Evolutionary conservation across 202 grass and related monocot species (phyloP).

Genomic region (Panicum hallii): DNA sequence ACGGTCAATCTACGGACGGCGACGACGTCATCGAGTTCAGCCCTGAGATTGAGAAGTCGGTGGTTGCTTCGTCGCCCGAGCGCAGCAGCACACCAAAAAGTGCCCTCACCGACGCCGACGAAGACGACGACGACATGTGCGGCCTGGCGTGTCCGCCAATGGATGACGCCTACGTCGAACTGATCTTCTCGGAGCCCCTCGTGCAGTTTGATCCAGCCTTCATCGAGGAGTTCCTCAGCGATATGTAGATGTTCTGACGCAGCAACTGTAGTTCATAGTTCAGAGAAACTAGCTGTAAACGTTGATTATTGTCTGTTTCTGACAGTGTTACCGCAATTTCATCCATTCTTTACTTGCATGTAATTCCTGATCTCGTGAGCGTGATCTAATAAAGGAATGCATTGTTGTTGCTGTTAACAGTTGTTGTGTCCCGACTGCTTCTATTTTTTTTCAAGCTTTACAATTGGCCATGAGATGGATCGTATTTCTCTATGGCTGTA

Average conservation of each 20-base stretch:
- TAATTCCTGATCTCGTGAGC: background rate
- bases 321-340: background rate
- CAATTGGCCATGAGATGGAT: too few species aligned
- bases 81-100: background rate
- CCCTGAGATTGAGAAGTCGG: background rate
- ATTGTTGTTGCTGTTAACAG: background rate
- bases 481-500: too few species aligned
- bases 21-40: background rate
- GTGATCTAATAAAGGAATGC: background rate
- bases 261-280: background rate
- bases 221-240: background rate
- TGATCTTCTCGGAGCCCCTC: background rate
- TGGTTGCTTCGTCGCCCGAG: background rate
- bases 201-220: background rate
- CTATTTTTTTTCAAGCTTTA: background rate
- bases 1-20: background rate
- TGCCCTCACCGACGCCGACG: background rate
- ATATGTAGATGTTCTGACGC: background rate
- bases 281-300: background rate
- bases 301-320: background rate
- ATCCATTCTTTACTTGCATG: background rate
- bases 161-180: background rate
- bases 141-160: slow-evolving; percentile 2
- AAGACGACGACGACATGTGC: background rate
- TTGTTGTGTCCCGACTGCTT: background rate